Evolutionary conservation across 495 filamentous ascomycete species (phyloP), one percentile per base, ranked within the genome.

Genomic region (Hyaloscypha variabilis): DNA sequence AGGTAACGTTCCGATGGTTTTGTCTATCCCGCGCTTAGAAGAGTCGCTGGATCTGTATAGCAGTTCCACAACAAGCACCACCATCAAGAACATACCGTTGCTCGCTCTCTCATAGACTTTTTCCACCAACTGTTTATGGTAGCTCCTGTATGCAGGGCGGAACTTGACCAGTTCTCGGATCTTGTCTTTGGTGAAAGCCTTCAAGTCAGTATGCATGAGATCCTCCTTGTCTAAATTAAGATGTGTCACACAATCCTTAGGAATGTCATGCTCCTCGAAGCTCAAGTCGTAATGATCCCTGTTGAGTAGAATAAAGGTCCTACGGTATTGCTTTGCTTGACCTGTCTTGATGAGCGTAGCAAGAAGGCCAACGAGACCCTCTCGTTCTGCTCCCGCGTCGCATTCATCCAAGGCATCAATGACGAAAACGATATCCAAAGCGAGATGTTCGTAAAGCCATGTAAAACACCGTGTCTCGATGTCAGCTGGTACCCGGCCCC

Each of bases 351-450:
- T 8, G 19, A 46, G 39, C 39, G 8, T 46, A 19, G 39, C 39
- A 46, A 46, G 39, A 10, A 46, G 19, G 39, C 39, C 19, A 19
- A 46, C 39, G 8, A 46, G 39, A 10, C 19, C 10, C 10, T 46
- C 39, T 10, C 39, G 39, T 46, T 46, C 39, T 46, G 39, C 8
- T 8, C 39, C 19, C 8, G 39, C 39, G 53, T 63, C 62, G 64
- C 74, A 78, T 64, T 78, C 77, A 55, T 79, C 76, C 2, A 85
- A 67, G 8, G 81, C 80, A 68, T 86, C 82, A 2, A 86, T 23
- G 50, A 85, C 58, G 56, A 78, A 82, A 31, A 85, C 62, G 29
- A 83, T 74, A 49, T 79, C 72, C 8, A 19, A 46, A 46, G 39
- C 19, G 39, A 46, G 39, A 46, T 46, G 39, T 19, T 46, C 39